phyloP scores from a whole-genome alignment of 352 stramenopile genomes.

The Phytophthora hybrid region DNA sequence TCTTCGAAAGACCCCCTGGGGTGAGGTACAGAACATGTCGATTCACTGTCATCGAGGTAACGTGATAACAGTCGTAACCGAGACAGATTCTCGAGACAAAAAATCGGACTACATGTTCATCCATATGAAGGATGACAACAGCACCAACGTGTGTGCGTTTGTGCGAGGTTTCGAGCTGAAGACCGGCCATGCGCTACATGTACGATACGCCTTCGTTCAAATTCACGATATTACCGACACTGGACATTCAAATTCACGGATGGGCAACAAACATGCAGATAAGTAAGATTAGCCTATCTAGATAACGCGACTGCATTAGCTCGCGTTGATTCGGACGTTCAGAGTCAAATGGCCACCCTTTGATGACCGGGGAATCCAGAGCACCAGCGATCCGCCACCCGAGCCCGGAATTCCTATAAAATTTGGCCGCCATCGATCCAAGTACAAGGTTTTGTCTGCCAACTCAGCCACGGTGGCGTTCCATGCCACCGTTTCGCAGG shows the following conservation, averaged over 20 bases:
- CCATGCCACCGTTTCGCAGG: slow-evolving; percentile 43
- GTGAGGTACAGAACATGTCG: too few species aligned
- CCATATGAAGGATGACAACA: neutral
- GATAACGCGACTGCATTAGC: slow-evolving; percentile 14
- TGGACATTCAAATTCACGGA: neutral
- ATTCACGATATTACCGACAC: too few species aligned
- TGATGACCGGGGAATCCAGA: slow-evolving; percentile 49
- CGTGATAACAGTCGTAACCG: neutral
- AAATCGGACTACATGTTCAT: neutral
- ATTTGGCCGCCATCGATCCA: slow-evolving; percentile 61
- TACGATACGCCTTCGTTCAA: too few species aligned
- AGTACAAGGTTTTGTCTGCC: slow-evolving; percentile 62
- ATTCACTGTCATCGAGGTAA: too few species aligned
- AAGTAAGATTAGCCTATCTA: too few species aligned
- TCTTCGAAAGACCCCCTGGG: too few species aligned
- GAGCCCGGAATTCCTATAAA: slow-evolving; percentile 41
- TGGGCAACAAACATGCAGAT: neutral
- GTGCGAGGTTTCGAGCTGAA: neutral
- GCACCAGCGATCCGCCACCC: slow-evolving; percentile 45
- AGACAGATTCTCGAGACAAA: neutral
- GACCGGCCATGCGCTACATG: too few species aligned
- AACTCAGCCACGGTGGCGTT: slow-evolving; percentile 42
- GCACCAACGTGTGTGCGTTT: neutral
- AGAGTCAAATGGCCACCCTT: slow-evolving; percentile 44
- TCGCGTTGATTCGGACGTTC: slow-evolving; percentile 50